These are phyloP conservation scores for Spatholobus suberectus DNA, from an alignment of 306 rosid genomes.

Conservation along the genomic window DNA sequence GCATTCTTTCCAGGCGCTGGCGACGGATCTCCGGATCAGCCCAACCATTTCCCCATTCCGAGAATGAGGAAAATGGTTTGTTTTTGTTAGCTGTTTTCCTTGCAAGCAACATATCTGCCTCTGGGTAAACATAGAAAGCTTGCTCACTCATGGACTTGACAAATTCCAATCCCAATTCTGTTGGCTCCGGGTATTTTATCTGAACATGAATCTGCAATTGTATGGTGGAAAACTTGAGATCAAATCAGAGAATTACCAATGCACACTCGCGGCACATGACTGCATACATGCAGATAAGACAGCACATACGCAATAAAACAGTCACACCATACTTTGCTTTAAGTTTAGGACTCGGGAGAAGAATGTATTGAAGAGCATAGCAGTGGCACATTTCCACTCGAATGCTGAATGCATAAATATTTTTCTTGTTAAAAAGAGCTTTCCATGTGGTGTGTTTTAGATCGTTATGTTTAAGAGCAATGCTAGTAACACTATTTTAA, in stretches of 20 bases:
- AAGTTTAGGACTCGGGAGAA: neutral
- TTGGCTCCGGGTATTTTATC: slow-evolving; percentile 70
- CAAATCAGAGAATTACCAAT: slow-evolving; percentile 25
- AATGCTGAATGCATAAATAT: slow-evolving; percentile 1
- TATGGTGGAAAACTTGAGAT: slow-evolving; percentile 27
- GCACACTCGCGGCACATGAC: neutral
- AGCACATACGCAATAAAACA: neutral
- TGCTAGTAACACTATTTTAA: neutral
- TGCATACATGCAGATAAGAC: slow-evolving; percentile 12
- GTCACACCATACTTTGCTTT: neutral
- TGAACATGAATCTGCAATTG: slow-evolving; percentile 73
- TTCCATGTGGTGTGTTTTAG: neutral
- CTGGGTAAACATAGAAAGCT: slow-evolving; percentile 70
- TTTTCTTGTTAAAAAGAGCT: neutral
- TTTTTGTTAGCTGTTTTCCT: slow-evolving; percentile 43
- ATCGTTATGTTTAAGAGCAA: neutral
- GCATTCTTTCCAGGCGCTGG: slow-evolving; percentile 69
- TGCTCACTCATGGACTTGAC: slow-evolving; percentile 51
- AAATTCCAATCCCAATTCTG: slow-evolving; percentile 73
- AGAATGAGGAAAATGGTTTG: slow-evolving; percentile 71
- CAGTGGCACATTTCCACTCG: neutral
- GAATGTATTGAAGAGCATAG: neutral
- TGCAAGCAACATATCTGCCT: slow-evolving; percentile 88
- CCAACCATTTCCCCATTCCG: slow-evolving; percentile 94
- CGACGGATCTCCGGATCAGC: slow-evolving; percentile 95